phyloP scores from a whole-genome alignment of 495 filamentous ascomycete genomes.

The Echria macrotheca region DNA sequence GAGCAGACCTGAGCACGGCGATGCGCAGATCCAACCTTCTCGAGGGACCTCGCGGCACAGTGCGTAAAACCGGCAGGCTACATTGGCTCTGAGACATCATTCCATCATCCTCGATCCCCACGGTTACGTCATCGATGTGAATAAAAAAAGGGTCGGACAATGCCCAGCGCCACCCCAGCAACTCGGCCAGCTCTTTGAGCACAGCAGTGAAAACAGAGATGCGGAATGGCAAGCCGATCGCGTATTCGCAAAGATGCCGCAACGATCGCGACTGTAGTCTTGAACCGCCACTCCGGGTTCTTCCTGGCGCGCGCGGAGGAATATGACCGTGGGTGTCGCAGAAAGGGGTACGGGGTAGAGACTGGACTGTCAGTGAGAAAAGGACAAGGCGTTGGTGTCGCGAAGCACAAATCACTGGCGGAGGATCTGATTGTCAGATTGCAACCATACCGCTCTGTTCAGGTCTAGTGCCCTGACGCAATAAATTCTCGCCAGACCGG shows the following conservation, averaged over 20 bases:
- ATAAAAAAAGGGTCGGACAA: constrained; percentile 19
- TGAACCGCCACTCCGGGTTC: too few relatives aligned
- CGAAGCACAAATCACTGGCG: neutral
- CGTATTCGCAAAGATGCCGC: too few relatives aligned
- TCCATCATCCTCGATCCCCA: constrained; percentile 16
- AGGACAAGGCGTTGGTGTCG: neutral
- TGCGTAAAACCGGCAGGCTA: constrained; percentile 18
- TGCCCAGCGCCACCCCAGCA: constrained; percentile 15
- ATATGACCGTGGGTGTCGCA: too few relatives aligned
- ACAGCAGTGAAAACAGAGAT: neutral
- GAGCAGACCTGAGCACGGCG: neutral
- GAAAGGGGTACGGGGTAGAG: too few relatives aligned
- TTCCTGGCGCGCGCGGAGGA: too few relatives aligned
- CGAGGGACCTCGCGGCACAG: constrained; percentile 22
- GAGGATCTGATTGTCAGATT: constrained; percentile 11
- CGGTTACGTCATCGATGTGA: constrained; percentile 31
- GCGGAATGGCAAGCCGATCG: constrained; percentile 1
- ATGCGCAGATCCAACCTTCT: too few relatives aligned
- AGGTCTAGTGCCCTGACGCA: constrained; percentile 18
- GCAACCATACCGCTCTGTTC: neutral
- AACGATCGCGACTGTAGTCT: too few relatives aligned
- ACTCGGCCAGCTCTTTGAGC: neutral
- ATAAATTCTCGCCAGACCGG: constrained; percentile 8
- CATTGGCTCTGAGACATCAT: constrained; percentile 24
- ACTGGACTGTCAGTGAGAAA: too few relatives aligned